Percentiles rank a stretch among this genome's conserved stretches.
phyloP scores from a whole-genome alignment of 805 yeast genomes.

The Kluyveromyces dobzhanskii region DNA sequence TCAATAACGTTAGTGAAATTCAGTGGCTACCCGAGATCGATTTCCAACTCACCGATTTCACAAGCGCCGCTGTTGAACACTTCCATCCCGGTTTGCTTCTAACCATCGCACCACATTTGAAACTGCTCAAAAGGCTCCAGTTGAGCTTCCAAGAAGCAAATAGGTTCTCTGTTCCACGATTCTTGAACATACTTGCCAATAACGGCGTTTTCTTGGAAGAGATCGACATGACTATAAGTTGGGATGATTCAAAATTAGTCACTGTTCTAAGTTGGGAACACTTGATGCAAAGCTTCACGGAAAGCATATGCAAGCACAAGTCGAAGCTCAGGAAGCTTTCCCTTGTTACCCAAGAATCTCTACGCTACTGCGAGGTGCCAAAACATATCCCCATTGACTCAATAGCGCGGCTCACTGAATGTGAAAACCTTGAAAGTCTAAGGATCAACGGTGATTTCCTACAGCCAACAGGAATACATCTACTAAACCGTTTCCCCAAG shows the following conservation, averaged over 20 bases:
- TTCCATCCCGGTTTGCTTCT: conserved; percentile 22
- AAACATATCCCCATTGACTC: conserved; percentile 21
- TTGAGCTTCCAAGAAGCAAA: conserved; percentile 36
- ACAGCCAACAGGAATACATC: conserved; percentile 20
- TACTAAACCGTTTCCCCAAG: conserved; percentile 22
- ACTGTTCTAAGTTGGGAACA: conserved; percentile 16
- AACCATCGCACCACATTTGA: conserved; percentile 22
- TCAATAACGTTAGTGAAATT: conserved; percentile 33
- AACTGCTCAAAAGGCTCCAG: conserved; percentile 22
- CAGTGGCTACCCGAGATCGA: conserved; percentile 16
- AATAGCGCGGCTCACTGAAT: conserved; percentile 13
- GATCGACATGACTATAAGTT: conserved; percentile 35
- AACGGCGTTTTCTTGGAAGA: conserved; percentile 19
- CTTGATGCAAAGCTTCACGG: conserved; percentile 13
- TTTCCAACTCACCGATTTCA: conserved; percentile 9
- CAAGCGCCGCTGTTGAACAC: conserved; percentile 5
- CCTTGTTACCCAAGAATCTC: conserved; percentile 35
- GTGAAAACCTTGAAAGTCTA: conserved; percentile 29
- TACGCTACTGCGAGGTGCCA: conserved; percentile 26
- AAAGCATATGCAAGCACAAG: conserved; percentile 14
- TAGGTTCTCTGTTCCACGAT: conserved; percentile 34
- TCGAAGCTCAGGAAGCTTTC: conserved; percentile 29
- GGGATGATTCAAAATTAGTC: conserved; percentile 30
- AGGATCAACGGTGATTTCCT: conserved; percentile 34
- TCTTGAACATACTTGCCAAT: conserved; percentile 20